Evolutionary conservation across 1,284 basidiomycete genomes (phyloP).

Genomic region (Leccinum solheimii): DNA sequence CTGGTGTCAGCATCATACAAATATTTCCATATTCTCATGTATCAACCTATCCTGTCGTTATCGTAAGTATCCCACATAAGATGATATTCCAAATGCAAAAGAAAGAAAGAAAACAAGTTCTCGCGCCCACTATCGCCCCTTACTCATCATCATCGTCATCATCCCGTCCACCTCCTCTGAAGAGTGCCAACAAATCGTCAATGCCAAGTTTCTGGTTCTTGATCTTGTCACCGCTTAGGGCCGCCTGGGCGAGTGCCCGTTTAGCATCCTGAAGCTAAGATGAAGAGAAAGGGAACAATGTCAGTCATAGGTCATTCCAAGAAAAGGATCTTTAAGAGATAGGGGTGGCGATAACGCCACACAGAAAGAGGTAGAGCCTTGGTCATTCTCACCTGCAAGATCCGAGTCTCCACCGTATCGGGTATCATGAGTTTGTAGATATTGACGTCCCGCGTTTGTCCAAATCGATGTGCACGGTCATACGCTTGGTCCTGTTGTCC

Average conservation of each 20-base stretch:
- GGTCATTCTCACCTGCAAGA: conserved; percentile 53
- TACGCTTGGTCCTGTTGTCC: conserved; percentile 82
- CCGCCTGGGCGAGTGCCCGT: conserved; percentile 80
- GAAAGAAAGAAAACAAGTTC: not conserved
- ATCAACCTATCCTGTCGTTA: not conserved
- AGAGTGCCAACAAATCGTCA: conserved; percentile 81
- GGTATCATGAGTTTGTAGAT: conserved; percentile 94
- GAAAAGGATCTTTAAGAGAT: not conserved
- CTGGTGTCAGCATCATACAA: not conserved
- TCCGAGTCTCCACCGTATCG: conserved; percentile 89
- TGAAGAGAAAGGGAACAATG: not conserved
- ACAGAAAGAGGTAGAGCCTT: not conserved
- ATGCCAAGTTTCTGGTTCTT: conserved; percentile 84
- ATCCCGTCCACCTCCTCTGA: conserved; percentile 56
- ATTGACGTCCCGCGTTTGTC: conserved; percentile 84
- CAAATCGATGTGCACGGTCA: conserved; percentile 88
- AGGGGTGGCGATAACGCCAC: not conserved
- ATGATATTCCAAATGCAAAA: not conserved
- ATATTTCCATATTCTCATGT: not conserved
- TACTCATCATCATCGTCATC: conserved; percentile 50
- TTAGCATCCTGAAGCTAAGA: conserved; percentile 81
- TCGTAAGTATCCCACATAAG: not conserved
- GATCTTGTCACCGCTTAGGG: conserved; percentile 85
- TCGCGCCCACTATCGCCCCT: not conserved
- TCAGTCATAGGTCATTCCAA: conserved; percentile 2